Base-by-base conservation (phyloP, 768 basidiomycete genomes). In the Daedalea quercina region DNA sequence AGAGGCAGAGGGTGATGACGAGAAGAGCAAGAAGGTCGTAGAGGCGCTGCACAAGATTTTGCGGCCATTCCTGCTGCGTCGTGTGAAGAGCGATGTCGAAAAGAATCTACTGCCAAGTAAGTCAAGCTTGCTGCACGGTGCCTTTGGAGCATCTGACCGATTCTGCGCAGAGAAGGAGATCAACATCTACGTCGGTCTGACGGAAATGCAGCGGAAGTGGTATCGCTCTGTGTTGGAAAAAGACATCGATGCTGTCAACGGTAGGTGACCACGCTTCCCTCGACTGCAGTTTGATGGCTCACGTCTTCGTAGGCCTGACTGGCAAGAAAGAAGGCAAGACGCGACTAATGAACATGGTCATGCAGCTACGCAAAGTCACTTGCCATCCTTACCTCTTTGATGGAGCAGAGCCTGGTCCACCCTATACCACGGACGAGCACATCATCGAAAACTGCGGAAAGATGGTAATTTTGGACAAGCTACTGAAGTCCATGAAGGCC, bases 301-400 rank as follows among this genome's bases (percentile, higher is more conserved):
- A 25, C 31, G 47, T 0, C 1, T 15, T 6, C 23, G 2, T 55
- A 90, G 90, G 91, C 37, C 73, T 94, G 28, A 90, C 91, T 1
- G 93, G 94, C 8, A 97, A 96, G 79, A 98, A 98, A 66, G 96
- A 99, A 67, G 95, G 95, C 51, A 99, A 98, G 73, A 97, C 94
- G 3, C 76, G 95, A 31, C 69, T 98, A 47, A 92, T 97, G 85
- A 99, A 98, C 66, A 94, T 99, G 78, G 96, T 98, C 55, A 98
- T 98, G 96, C 96, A 99, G 80, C 77, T 89, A 37, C 84, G 87
- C 55, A 93, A 87, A 76, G 91, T 90, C 37, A 90, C 88, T 9
- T 92, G 90, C 57, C 90, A 93, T 64, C 92, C 92, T 0, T 94
- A 94, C 65, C 79, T 94, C 31, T 94, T 94, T 63, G 93, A 94